phyloP scores from a whole-genome alignment of 1,284 basidiomycete species.

The Ganoderma sinense region DNA sequence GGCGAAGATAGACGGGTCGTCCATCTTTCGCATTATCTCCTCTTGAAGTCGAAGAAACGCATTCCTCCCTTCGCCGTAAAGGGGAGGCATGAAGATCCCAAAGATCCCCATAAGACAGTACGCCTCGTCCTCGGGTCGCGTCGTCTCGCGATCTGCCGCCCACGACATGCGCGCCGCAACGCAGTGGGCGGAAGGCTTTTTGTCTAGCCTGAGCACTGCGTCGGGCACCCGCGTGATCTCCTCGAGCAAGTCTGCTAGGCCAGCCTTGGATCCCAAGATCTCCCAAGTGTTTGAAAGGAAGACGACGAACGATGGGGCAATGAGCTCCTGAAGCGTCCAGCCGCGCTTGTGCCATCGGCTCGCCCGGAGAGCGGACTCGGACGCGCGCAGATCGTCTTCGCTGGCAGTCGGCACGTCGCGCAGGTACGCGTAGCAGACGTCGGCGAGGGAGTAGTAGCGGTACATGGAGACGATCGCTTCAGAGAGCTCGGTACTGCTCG shows the following conservation, averaged over 20 bases:
- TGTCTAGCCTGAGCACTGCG: background rate
- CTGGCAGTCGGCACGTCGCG: background rate
- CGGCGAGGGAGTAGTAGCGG: background rate
- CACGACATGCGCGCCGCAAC: conserved; percentile 2
- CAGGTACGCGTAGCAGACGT: conserved; percentile 4
- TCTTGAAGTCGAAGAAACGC: background rate
- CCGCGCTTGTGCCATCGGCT: conserved; percentile 1
- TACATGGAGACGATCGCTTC: background rate
- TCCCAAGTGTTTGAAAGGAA: background rate
- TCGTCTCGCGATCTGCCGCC: background rate
- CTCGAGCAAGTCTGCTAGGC: background rate
- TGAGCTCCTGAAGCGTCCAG: conserved; percentile 7
- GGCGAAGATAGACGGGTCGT: background rate
- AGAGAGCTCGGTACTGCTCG: conserved; percentile 1
- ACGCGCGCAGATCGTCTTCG: background rate
- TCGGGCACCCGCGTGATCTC: background rate
- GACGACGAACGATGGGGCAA: background rate
- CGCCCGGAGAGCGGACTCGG: background rate
- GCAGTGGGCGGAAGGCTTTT: background rate
- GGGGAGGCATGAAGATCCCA: conserved; percentile 2
- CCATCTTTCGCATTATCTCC: background rate
- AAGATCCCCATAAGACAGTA: conserved; percentile 7
- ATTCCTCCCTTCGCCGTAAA: background rate
- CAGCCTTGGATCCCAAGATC: background rate
- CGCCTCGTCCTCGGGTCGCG: conserved; percentile 3